Base-by-base conservation (phyloP, 441 rosid species). In the Corymbia calophylla region DNA sequence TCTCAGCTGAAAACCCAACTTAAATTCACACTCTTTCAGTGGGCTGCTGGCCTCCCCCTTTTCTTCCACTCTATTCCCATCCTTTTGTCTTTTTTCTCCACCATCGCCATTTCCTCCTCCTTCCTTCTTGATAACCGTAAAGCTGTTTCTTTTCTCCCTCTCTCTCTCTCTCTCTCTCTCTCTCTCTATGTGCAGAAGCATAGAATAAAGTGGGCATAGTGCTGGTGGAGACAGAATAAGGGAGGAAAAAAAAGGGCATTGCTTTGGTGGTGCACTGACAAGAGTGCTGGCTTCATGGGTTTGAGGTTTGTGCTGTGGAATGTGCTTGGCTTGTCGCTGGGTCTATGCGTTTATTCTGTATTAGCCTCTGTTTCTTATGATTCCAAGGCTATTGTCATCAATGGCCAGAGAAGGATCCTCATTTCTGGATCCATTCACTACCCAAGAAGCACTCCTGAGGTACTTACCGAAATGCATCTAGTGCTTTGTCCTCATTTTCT, bases 391-490 rank as follows among this genome's bases (percentile, higher is more conserved):
- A 91, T 93, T 60, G 88, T 91, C 90, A 92, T 93, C 88, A 89
- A 91, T 88, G 93, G 93, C 39, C 89, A 90, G 49, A 92, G 90
- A 48, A 93, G 92, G 89, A 90, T 93, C 70, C 93, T 92, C 88
- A 90, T 93, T 87, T 92, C 95, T 44, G 94, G 93, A 81, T 93
- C 95, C 80, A 92, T 93, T 47, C 94, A 93, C 88, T 93, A 93
- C 68, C 95, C 95, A 25, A 93, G 95, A 88, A 93, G 95, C 93
- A 88, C 91, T 29, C 94, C 91, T 23, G 62, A 92, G 89, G 93
- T 93, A 88, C 77, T 54, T 44, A 25, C 84, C 51, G 4, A 77
- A 77, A 77, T 77, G 84, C 53, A 25, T 23, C 86, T 53, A 23
- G 64, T 32, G 27, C 88, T 54, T 55, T 32, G 27, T 86, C 88